phyloP scores from a whole-genome alignment of 108 stramenopile genomes.

The Discostella stelligeroides region DNA sequence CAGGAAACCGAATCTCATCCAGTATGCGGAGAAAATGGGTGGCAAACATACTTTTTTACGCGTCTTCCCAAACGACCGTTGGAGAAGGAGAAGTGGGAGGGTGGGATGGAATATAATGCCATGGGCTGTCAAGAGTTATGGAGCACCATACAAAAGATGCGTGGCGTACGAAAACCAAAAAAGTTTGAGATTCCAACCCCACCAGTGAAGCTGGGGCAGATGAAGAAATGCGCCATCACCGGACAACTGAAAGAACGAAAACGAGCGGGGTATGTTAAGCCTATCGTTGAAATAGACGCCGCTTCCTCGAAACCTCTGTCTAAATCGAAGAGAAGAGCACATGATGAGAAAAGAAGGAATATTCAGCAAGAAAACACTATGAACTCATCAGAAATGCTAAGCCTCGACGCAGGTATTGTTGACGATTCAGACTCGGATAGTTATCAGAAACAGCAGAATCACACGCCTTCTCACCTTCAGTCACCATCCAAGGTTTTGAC shows the following conservation, averaged over 20 bases:
- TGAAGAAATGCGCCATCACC: conserved; percentile 39
- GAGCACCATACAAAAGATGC: conserved; percentile 52
- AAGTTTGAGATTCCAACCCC: conserved; percentile 51
- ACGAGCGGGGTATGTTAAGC: conserved; percentile 5
- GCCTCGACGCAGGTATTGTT: background rate
- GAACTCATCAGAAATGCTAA: background rate
- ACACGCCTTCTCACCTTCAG: background rate
- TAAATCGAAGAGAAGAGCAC: background rate
- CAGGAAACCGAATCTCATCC: conserved; percentile 50
- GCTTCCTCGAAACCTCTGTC: conserved; percentile 3
- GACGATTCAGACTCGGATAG: conserved; percentile 15
- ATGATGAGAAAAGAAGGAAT: conserved; percentile 1
- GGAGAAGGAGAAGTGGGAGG: conserved; percentile 30
- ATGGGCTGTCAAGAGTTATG: conserved; percentile 54
- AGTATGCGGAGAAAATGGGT: conserved; percentile 32
- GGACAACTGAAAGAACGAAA: conserved; percentile 39
- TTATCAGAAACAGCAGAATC: conserved; percentile 6
- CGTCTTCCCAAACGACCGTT: conserved; percentile 49
- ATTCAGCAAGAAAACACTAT: background rate
- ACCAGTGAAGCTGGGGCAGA: conserved; percentile 39
- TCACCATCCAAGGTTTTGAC: conserved; percentile 26
- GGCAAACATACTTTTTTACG: conserved; percentile 51
- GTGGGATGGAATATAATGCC: conserved; percentile 51
- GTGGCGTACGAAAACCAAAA: conserved; percentile 39
- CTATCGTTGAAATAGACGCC: background rate